These are phyloP conservation scores for Setaria viridis DNA, from an alignment of 202 grass and related monocot genomes.

Conservation along the genomic window DNA sequence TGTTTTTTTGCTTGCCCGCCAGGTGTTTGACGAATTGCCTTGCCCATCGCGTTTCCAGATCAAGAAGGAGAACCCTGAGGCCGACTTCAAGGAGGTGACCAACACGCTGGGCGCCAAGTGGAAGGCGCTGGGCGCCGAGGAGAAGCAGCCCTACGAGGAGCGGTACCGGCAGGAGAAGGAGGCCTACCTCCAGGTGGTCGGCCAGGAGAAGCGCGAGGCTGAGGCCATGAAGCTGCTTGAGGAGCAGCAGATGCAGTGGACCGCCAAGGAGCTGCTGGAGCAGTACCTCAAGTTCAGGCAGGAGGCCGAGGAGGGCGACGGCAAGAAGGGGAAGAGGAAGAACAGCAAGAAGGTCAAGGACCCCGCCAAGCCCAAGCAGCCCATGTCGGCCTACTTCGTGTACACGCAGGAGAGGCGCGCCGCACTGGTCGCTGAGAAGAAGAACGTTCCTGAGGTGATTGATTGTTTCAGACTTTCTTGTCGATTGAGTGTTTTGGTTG, in stretches of 20 bases:
- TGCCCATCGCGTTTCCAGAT: slow-evolving; percentile 37
- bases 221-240: slow-evolving; percentile 93
- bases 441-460: slow-evolving; percentile 73
- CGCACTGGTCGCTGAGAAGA: slow-evolving; percentile 58
- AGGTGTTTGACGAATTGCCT: slow-evolving; percentile 42
- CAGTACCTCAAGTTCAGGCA: slow-evolving; percentile 91
- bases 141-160: slow-evolving; percentile 87
- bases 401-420: slow-evolving; percentile 74
- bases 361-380: slow-evolving; percentile 81
- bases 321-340: slow-evolving; percentile 60
- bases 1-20: background rate
- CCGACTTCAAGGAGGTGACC: slow-evolving; percentile 77
- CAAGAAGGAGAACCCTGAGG: slow-evolving; percentile 69
- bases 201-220: slow-evolving; percentile 81
- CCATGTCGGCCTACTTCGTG: slow-evolving; percentile 83
- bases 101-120: slow-evolving; percentile 76
- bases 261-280: slow-evolving; percentile 80
- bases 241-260: slow-evolving; percentile 86
- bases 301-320: slow-evolving; percentile 50
- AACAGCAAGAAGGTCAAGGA: slow-evolving; percentile 78
- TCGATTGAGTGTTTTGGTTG: background rate
- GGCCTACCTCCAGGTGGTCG: slow-evolving; percentile 79
- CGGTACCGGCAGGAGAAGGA: slow-evolving; percentile 80
- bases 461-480: background rate
- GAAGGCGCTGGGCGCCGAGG: slow-evolving; percentile 71